Conservation (phyloP, 2,329 filamentous ascomycete species). For the Colletotrichum sp. region DNA sequence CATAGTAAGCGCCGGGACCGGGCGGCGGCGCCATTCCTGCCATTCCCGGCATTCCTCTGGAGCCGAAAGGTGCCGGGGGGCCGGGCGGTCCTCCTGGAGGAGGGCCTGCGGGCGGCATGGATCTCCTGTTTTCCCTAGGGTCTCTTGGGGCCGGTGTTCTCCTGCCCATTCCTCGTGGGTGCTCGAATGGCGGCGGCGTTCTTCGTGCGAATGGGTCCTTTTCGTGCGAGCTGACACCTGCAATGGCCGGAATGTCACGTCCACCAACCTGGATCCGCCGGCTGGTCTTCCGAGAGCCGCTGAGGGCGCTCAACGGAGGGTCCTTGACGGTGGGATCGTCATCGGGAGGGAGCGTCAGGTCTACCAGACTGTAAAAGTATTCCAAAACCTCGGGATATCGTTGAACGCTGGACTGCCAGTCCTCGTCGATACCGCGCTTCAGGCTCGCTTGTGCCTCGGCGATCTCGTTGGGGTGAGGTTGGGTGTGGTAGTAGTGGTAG, state of each 20-base stretch:
- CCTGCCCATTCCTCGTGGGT: slow-evolving; percentile 31
- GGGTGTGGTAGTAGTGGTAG: slow-evolving; percentile 61
- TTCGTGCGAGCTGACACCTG: slow-evolving; percentile 39
- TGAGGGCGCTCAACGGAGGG: slow-evolving; percentile 61
- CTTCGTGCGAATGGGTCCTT: slow-evolving; percentile 38
- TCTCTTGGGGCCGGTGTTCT: slow-evolving; percentile 40
- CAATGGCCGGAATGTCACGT: slow-evolving; percentile 35
- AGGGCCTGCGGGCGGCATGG: slow-evolving; percentile 8
- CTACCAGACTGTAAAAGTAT: slow-evolving; percentile 77
- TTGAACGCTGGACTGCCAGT: slow-evolving; percentile 78
- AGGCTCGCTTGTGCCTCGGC: slow-evolving; percentile 67
- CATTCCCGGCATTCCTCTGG: neutral
- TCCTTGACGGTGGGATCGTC: slow-evolving; percentile 64
- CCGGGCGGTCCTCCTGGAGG: neutral
- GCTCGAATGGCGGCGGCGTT: slow-evolving; percentile 33
- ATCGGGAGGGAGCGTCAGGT: slow-evolving; percentile 68
- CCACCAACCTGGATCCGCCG: slow-evolving; percentile 31
- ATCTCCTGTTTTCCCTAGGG: slow-evolving; percentile 23
- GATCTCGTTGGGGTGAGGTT: slow-evolving; percentile 67
- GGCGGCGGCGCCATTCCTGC: slow-evolving; percentile 1
- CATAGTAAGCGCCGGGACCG: slow-evolving; percentile 2
- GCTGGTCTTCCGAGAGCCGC: slow-evolving; percentile 50
- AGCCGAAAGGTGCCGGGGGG: slow-evolving; percentile 1
- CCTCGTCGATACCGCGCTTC: slow-evolving; percentile 77
- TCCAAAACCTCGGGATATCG: slow-evolving; percentile 82